Base-by-base conservation (phyloP, 2,329 filamentous ascomycete species). In the Plenodomus lindquistii region DNA sequence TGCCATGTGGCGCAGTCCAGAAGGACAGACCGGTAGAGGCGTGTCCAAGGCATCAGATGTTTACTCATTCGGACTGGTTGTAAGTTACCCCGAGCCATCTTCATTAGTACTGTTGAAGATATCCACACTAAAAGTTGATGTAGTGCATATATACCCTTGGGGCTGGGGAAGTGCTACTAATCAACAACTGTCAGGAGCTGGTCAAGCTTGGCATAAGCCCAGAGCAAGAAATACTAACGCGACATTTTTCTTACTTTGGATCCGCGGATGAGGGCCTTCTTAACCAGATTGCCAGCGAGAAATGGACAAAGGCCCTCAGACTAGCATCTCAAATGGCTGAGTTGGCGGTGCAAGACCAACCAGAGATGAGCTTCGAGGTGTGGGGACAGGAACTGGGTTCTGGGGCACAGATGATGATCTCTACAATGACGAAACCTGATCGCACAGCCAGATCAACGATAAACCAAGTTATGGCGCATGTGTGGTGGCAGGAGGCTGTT, bases 1-100 rank as follows among this genome's bases (percentile, higher is more conserved):
- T 53, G 64, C 50, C 17, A 74, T 74, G 67, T 74, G 70, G 71
- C 67, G 70, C 59, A 75, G 71, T 59, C 72, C 65, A 45, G 71
- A 75, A 63, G 68, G 61, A 48, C 69, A 74, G 51, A 69, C 66
- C 7, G 67, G 68, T 52, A 63, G 51, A 31, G 63, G 65, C 24
- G 44, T 69, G 27, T 64, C 57, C 6, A 70, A 71, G 52, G 66
- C 70, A 43, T 74, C 67, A 37, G 71, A 73, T 44, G 58, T 74
- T 15, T 73, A 67, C 60, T 73, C 70, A 6, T 72, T 73, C 50
- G 67, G 69, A 49, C 61, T 74, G 13, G 65, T 75, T 16, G 69
- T 74, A 60, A 63, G 69, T 63, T 18, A 47, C 15, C 45, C 44
- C 48, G 51, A 29, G 40, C 46, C 24, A 54, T 47, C 31, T 35